Conservation (phyloP, 2,329 filamentous ascomycete genomes). For the Macrophomina tecta region DNA sequence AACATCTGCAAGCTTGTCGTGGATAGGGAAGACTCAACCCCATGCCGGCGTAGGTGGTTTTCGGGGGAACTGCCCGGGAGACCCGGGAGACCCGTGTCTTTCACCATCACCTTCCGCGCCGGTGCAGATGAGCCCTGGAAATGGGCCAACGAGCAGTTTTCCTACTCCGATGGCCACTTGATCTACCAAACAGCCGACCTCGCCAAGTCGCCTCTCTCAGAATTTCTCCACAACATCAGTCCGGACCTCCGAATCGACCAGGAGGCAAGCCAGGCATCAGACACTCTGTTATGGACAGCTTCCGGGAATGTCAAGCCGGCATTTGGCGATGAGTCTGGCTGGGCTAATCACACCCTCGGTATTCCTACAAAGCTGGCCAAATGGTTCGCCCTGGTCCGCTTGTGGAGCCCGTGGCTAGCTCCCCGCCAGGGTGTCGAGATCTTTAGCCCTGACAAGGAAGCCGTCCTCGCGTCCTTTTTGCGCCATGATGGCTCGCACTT, state of each 20-base stretch:
- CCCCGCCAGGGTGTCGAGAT: slow-evolving; percentile 78
- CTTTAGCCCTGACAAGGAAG: slow-evolving; percentile 77
- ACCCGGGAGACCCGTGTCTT: slow-evolving; percentile 59
- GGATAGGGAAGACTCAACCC: slow-evolving; percentile 29
- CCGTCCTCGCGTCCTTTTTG: slow-evolving; percentile 78
- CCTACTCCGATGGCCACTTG: slow-evolving; percentile 67
- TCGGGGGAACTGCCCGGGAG: slow-evolving; percentile 53
- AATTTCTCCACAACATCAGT: slow-evolving; percentile 66
- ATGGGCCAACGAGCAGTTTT: slow-evolving; percentile 72
- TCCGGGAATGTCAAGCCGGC: slow-evolving; percentile 62
- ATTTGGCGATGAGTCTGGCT: slow-evolving; percentile 63
- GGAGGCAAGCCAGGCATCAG: slow-evolving; percentile 68
- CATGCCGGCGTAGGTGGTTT: slow-evolving; percentile 58
- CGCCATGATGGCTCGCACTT: slow-evolving; percentile 74
- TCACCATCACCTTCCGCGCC: slow-evolving; percentile 74
- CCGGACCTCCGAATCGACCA: slow-evolving; percentile 60
- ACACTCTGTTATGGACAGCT: slow-evolving; percentile 74
- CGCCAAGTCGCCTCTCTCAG: slow-evolving; percentile 52
- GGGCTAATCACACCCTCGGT: slow-evolving; percentile 65
- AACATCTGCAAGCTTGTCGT: slow-evolving; percentile 23
- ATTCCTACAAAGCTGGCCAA: slow-evolving; percentile 68
- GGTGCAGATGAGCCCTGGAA: slow-evolving; percentile 64
- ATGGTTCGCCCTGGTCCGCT: slow-evolving; percentile 82
- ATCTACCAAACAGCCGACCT: slow-evolving; percentile 55
- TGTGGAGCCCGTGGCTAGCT: slow-evolving; percentile 84